Conservation (phyloP, 2,329 filamentous ascomycete species). For the Colletotrichum truncatum region DNA sequence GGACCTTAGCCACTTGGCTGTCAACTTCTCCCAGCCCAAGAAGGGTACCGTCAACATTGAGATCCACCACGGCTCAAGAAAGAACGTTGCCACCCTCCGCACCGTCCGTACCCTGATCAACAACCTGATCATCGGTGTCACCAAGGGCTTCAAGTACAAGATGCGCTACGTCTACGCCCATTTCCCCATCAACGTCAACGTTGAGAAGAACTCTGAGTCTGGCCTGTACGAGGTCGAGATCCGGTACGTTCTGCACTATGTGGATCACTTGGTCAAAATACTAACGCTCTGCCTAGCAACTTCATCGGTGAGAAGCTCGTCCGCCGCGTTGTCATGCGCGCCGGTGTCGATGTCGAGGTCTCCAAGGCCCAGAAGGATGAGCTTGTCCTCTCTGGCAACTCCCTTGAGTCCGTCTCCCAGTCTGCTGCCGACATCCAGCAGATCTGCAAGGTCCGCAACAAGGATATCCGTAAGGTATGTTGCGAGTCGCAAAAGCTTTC, state of each 20-base stretch:
- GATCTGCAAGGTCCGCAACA: slow-evolving; percentile 99
- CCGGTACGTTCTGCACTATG: slow-evolving; percentile 68
- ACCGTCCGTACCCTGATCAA: slow-evolving; percentile 98
- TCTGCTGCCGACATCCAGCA: slow-evolving; percentile 99
- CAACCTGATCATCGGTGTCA: slow-evolving; percentile 98
- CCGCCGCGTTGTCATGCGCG: slow-evolving; percentile 87
- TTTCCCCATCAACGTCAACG: slow-evolving; percentile 99
- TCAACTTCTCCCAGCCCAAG: slow-evolving; percentile 91
- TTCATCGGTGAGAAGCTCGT: slow-evolving; percentile 99
- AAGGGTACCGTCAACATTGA: slow-evolving; percentile 93
- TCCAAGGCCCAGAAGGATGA: slow-evolving; percentile 98
- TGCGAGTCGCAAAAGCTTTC: background rate
- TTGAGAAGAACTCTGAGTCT: slow-evolving; percentile 95
- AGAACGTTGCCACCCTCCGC: slow-evolving; percentile 97
- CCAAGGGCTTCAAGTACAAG: slow-evolving; percentile 99
- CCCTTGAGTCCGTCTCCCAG: slow-evolving; percentile 96
- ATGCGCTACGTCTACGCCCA: slow-evolving; percentile 99
- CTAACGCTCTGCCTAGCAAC: slow-evolving; percentile 68
- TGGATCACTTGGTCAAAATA: background rate
- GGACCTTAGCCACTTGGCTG: slow-evolving; percentile 95
- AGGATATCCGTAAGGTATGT: slow-evolving; percentile 99
- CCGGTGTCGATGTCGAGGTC: slow-evolving; percentile 89
- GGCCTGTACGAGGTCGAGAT: slow-evolving; percentile 94
- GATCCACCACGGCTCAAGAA: slow-evolving; percentile 98
- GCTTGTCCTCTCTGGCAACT: slow-evolving; percentile 93